Evolutionary conservation across 257 asterid species (phyloP).

Genomic region (Fraxinus cuspidata): DNA sequence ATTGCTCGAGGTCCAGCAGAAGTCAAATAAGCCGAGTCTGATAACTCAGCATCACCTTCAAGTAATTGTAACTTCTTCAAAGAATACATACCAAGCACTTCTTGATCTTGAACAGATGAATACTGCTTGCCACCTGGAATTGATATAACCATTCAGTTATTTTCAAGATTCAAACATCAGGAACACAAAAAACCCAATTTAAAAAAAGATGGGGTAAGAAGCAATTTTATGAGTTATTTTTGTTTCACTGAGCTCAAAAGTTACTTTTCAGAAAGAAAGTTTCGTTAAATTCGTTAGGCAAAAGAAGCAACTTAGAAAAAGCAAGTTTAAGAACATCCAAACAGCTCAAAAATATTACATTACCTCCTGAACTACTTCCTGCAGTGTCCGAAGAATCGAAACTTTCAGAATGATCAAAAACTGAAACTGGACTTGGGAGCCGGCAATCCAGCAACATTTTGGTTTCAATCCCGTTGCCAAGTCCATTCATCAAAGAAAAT

Average conservation of each 20-base stretch:
- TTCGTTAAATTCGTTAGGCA: no score
- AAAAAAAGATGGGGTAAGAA: no score
- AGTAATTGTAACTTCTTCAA: conserved; percentile 36
- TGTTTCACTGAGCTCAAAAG: no score
- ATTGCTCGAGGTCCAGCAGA: conserved; percentile 8
- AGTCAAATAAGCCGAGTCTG: conserved; percentile 81
- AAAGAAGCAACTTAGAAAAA: no score
- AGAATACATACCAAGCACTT: conserved; percentile 48
- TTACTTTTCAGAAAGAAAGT: no score
- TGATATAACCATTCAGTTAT: conserved; percentile 6
- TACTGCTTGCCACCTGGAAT: conserved; percentile 64
- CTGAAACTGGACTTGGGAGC: conserved; percentile 60
- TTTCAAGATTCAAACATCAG: no score
- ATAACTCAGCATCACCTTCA: conserved; percentile 58
- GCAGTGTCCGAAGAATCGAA: conserved; percentile 49
- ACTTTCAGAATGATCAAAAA: conserved; percentile 51
- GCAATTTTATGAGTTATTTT: no score
- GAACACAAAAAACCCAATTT: no score
- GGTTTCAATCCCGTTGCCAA: conserved; percentile 30
- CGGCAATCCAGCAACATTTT: conserved; percentile 43
- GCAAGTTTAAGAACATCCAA: no score
- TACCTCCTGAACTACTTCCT: conserved; percentile 64
- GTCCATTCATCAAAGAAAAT: neutral
- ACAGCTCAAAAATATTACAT: neutral
- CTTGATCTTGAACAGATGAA: conserved; percentile 56